These are phyloP conservation scores for Cutaneotrichosporon mucoides DNA, from an alignment of 1,284 basidiomycete genomes.

Conservation along the genomic window DNA sequence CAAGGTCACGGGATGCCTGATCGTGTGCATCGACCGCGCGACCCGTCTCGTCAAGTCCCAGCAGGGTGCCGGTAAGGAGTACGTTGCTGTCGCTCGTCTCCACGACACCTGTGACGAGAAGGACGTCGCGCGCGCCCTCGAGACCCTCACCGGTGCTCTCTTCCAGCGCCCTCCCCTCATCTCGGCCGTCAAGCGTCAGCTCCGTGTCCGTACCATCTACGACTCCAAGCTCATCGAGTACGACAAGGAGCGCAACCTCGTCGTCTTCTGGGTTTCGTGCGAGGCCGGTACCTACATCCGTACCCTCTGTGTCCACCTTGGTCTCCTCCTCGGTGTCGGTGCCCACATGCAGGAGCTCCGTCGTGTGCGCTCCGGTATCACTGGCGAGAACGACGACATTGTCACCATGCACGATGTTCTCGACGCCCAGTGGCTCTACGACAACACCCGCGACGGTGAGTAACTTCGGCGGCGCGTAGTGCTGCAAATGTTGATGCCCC, in stretches of 20 bases:
- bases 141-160: conserved; percentile 95
- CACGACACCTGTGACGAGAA: conserved; percentile 81
- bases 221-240: conserved; percentile 95
- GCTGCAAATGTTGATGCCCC: conserved; percentile 40
- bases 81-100: conserved; percentile 91
- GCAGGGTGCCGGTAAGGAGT: conserved; percentile 78
- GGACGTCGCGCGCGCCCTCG: conserved; percentile 84
- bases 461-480: conserved; percentile 4
- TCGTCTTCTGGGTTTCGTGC: conserved; percentile 97
- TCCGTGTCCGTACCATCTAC: conserved; percentile 96
- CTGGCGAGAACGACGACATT: conserved; percentile 96
- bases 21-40: conserved; percentile 99
- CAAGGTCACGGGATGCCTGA: conserved; percentile 97
- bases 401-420: conserved; percentile 99
- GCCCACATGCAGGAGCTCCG: conserved; percentile 99
- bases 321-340: conserved; percentile 89
- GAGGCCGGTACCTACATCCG: conserved; percentile 97
- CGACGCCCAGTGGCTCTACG: conserved; percentile 98
- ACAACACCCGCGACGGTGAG: conserved; percentile 95
- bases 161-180: conserved; percentile 99
- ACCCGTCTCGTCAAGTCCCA: conserved; percentile 86
- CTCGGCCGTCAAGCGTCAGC: conserved; percentile 97
- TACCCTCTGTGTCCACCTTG: conserved; percentile 96
- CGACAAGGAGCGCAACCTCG: conserved; percentile 95
- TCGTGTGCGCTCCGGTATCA: conserved; percentile 89